Conservation (phyloP, 192 early-diverging fungal genomes). For the Entophlyctis helioformis region DNA sequence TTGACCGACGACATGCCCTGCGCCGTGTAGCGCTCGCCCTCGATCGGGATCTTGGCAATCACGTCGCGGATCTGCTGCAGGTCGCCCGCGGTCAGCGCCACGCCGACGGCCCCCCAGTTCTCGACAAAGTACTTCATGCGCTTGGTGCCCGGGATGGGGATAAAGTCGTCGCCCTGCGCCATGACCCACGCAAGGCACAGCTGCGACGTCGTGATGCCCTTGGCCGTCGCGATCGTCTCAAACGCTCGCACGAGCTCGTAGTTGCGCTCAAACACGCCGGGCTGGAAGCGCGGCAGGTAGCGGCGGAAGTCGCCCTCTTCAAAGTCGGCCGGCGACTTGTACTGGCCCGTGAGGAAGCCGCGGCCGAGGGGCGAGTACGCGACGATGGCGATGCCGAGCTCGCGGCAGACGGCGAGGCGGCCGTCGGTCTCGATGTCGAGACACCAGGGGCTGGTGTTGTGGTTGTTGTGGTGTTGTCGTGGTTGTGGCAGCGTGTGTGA, state of each 20-base stretch:
- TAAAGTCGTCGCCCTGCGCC: constrained; percentile 27
- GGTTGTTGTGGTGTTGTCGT: background rate
- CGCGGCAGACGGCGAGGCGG: constrained; percentile 53
- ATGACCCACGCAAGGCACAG: constrained; percentile 55
- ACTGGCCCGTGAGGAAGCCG: constrained; percentile 55
- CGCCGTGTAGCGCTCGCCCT: no score
- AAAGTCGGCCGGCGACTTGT: constrained; percentile 40
- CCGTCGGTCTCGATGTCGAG: constrained; percentile 53
- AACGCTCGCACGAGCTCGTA: constrained; percentile 21
- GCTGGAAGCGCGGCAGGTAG: constrained; percentile 40
- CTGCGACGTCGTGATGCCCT: constrained; percentile 35
- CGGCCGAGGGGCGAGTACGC: constrained; percentile 38
- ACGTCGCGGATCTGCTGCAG: no score
- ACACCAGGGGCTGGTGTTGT: constrained; percentile 33
- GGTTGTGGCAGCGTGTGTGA: no score
- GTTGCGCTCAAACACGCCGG: constrained; percentile 48
- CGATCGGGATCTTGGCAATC: no score
- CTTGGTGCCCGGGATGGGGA: constrained; percentile 36
- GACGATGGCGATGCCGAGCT: constrained; percentile 37
- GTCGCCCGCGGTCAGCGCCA: no score
- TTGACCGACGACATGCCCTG: no score
- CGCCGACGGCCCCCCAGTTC: no score
- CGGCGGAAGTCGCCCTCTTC: constrained; percentile 36
- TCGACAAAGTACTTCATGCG: constrained; percentile 2
- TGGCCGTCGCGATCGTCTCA: constrained; percentile 19